These are phyloP conservation scores for Capronia epimyces DNA, from an alignment of 2,329 filamentous ascomycete genomes.

Conservation along the genomic window DNA sequence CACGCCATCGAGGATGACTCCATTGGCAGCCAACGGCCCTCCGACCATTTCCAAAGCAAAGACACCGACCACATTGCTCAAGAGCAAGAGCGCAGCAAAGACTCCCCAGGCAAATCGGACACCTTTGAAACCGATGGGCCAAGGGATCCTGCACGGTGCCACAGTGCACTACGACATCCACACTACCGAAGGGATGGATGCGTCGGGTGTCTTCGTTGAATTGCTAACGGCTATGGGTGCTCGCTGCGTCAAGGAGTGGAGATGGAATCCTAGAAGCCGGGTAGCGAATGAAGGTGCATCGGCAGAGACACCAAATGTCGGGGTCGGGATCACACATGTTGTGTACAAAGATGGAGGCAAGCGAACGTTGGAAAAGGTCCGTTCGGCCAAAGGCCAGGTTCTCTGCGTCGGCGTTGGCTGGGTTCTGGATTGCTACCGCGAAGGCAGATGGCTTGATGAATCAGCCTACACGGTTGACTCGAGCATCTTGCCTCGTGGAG, in stretches of 20 bases:
- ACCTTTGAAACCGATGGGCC: slow-evolving; percentile 24
- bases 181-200: slow-evolving; percentile 74
- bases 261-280: slow-evolving; percentile 59
- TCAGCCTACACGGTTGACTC: slow-evolving; percentile 64
- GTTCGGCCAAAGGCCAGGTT: slow-evolving; percentile 65
- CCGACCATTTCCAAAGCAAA: not conserved
- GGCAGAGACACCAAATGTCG: slow-evolving; percentile 35
- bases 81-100: slow-evolving; percentile 17
- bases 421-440: slow-evolving; percentile 77
- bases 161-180: slow-evolving; percentile 80
- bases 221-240: slow-evolving; percentile 77
- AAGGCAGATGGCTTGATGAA: slow-evolving; percentile 73
- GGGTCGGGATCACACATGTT: slow-evolving; percentile 77
- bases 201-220: slow-evolving; percentile 73
- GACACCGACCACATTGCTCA: slow-evolving; percentile 15
- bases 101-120: slow-evolving; percentile 14
- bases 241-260: slow-evolving; percentile 69
- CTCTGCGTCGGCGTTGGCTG: slow-evolving; percentile 83
- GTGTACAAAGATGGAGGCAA: slow-evolving; percentile 83
- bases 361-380: slow-evolving; percentile 74
- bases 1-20: slow-evolving; percentile 8
- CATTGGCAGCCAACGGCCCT: not conserved
- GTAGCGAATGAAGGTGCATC: slow-evolving; percentile 29
- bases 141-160: slow-evolving; percentile 58
- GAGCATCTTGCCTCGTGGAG: slow-evolving; percentile 61